These are phyloP conservation scores for Wallacemonas sp. DNA, from an alignment of 208 protist species.

Conservation along the genomic window DNA sequence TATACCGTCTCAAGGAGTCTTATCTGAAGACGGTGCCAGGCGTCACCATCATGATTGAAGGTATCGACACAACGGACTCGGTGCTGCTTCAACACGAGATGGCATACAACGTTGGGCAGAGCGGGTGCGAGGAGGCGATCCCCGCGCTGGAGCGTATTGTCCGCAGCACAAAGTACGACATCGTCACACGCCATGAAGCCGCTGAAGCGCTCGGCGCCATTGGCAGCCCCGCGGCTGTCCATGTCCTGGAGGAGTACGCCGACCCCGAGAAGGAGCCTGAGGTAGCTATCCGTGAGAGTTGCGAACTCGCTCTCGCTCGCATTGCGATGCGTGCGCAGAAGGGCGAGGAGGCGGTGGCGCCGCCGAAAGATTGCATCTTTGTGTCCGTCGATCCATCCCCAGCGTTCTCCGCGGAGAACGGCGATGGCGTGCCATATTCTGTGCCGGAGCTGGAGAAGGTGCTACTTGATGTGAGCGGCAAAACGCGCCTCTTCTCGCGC, in stretches of 20 bases:
- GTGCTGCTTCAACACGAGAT: slow-evolving; percentile 97
- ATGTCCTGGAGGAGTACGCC: slow-evolving; percentile 52
- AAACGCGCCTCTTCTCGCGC: slow-evolving; percentile 86
- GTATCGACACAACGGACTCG: slow-evolving; percentile 85
- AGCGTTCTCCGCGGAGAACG: slow-evolving; percentile 42
- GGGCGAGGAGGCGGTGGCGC: slow-evolving; percentile 51
- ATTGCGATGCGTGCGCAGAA: slow-evolving; percentile 60
- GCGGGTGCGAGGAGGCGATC: slow-evolving; percentile 78
- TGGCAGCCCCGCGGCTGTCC: slow-evolving; percentile 33
- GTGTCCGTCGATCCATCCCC: slow-evolving; percentile 94
- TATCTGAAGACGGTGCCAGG: slow-evolving; percentile 64
- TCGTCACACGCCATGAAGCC: slow-evolving; percentile 96
- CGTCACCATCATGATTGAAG: slow-evolving; percentile 56
- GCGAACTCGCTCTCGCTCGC: slow-evolving; percentile 88
- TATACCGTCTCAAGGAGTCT: slow-evolving; percentile 85
- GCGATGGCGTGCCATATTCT: slow-evolving; percentile 25
- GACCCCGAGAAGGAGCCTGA: slow-evolving; percentile 53
- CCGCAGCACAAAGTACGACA: slow-evolving; percentile 76
- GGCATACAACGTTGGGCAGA: slow-evolving; percentile 97
- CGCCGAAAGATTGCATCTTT: slow-evolving; percentile 60
- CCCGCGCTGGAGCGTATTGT: slow-evolving; percentile 81
- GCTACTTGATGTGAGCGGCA: slow-evolving; percentile 66
- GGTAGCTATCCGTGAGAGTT: slow-evolving; percentile 93
- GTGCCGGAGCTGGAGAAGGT: slow-evolving; percentile 63
- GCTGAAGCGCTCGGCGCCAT: slow-evolving; percentile 94